Base-by-base conservation (phyloP, 768 basidiomycete genomes). In the Tephrocybe rancida region DNA sequence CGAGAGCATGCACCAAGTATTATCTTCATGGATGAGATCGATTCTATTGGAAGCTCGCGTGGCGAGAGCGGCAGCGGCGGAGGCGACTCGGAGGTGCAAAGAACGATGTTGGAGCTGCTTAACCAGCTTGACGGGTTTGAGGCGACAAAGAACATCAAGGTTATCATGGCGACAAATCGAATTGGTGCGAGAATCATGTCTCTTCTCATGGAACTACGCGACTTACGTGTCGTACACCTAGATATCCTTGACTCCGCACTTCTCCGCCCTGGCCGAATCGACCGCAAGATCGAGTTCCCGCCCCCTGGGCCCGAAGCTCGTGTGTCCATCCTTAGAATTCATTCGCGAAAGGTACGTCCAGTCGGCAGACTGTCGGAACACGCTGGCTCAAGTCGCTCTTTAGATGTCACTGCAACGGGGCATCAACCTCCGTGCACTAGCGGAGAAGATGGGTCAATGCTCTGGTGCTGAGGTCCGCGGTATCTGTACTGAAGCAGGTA, bases 11-110 rank as follows among this genome's bases (percentile, higher is more conserved):
- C 96, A 29, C 96, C 96, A 30, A 91, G 90, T 70, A 97, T 98
- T 73, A 97, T 98, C 68, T 98, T 98, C 78, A 97, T 98, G 95
- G 96, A 98, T 68, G 96, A 98, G 73, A 98, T 98, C 59, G 96
- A 98, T 73, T 94, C 92, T 18, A 98, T 98, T 65, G 96, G 96
- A 50, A 90, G 88, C 58, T 93, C 92, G 58, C 74, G 95, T 67
- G 93, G 95, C 10, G 92, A 95, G 67, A 87, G 95, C 65, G 93
- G 95, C 16, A 90, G 91, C 45, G 90, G 91, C 19, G 87, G 87
- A 37, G 91, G 92, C 1, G 92, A 95, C 63, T 90, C 88, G 3
- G 92, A 94, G 69, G 92, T 93, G 54, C 91, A 95, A 74, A 74
- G 92, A 50, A 95, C 92, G 52, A 93, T 94, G 92, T 70, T 94